Base-by-base conservation (phyloP, 257 asterid genomes). In the Hygrophila difformis region DNA sequence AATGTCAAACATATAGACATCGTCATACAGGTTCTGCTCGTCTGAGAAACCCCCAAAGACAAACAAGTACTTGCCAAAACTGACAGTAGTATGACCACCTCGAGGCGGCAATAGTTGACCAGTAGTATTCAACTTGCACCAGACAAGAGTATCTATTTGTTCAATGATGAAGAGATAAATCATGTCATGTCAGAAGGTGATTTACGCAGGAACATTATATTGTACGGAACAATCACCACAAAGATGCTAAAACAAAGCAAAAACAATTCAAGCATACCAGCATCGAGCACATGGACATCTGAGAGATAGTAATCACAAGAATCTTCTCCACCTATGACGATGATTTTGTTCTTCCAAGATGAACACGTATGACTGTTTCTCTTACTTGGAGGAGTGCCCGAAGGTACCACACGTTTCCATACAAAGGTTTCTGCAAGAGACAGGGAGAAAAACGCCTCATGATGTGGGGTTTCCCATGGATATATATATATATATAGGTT, bases 1-100 rank as follows among this genome's bases (percentile, higher is more conserved):
- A 42, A 83, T 61, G 64, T 91, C 92, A 44, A 91, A 89, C 84
- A 82, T 58, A 69, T 80, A 79, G 47, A 91, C 73, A 58, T 91
- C 95, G 61, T 86, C 74, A 61, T 65, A 91, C 56, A 91, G 66
- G 71, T 76, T 86, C 65, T 91, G 85, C 67, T 81, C 87, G 62
- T 86, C 87, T 53, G 95, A 71, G 65, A 91, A 91, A 53, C 99
- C 99, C 38, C 99, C 99, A 58, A 91, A 86, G 58, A 91, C 94
- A 58, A 86, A 70, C 61, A 86, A 66, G 62, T 76, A 56, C 70
- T 73, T 83, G 39, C 94, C 97, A 63, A 78, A 70, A 44, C 83
- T 56, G 63, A 91, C 39, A 23, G 99, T 73, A 31, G 99, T 83
- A 63, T 91, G 99, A 65, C 97, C 97, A 55, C 87, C 97, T 53